These are phyloP conservation scores for Eucalyptus curtisii DNA, from an alignment of 345 rosid species.

Conservation along the genomic window DNA sequence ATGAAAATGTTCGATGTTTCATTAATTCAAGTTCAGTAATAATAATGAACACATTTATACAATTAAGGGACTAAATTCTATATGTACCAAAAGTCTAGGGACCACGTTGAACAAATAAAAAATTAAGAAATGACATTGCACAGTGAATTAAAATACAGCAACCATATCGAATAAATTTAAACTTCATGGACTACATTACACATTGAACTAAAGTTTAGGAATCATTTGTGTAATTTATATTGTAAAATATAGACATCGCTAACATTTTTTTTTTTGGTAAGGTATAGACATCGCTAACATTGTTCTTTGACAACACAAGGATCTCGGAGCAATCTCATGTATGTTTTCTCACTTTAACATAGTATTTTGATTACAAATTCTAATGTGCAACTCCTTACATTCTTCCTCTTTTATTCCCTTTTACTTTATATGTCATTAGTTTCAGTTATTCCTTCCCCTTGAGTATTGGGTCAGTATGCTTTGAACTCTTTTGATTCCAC, in stretches of 20 bases:
- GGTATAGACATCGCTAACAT: neutral
- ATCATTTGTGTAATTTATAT: neutral
- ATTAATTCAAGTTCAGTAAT: neutral
- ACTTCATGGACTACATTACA: neutral
- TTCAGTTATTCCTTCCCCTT: neutral
- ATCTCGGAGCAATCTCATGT: neutral
- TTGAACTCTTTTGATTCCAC: neutral
- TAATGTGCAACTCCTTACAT: neutral
- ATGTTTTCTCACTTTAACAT: neutral
- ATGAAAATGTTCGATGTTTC: neutral
- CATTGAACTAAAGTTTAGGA: too few relatives aligned
- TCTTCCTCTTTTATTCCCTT: neutral
- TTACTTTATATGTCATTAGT: neutral
- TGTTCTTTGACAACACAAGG: neutral
- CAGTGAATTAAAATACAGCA: too few relatives aligned
- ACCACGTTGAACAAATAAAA: too few relatives aligned
- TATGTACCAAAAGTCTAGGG: too few relatives aligned
- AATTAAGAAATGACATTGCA: neutral
- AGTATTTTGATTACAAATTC: neutral
- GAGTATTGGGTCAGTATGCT: neutral
- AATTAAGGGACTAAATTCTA: neutral
- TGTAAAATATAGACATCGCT: neutral
- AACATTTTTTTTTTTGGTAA: too few relatives aligned
- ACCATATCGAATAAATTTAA: too few relatives aligned
- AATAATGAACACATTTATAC: too few relatives aligned